These are phyloP conservation scores for Aspergillus melleus DNA, from an alignment of 2,329 filamentous ascomycete genomes.

Conservation along the genomic window DNA sequence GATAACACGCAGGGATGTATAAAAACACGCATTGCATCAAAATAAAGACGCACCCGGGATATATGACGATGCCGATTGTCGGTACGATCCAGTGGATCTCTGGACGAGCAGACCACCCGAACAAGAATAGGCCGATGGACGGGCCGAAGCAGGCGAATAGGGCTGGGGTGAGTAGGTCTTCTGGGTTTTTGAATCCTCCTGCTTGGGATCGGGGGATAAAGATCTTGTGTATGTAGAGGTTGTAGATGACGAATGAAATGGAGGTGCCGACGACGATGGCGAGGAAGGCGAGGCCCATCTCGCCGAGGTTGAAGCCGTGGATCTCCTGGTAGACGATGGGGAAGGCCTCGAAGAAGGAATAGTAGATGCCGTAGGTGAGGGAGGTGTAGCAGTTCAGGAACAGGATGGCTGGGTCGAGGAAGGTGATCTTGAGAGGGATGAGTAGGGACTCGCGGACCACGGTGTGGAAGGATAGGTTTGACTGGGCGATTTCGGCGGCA, in stretches of 20 bases:
- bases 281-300: slow-evolving; percentile 61
- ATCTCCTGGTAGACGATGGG: slow-evolving; percentile 60
- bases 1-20: slow-evolving; percentile 31
- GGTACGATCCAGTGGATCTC: slow-evolving; percentile 33
- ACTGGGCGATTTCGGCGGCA: slow-evolving; percentile 61
- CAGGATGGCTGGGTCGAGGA: slow-evolving; percentile 62
- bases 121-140: slow-evolving; percentile 60
- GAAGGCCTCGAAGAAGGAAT: slow-evolving; percentile 66
- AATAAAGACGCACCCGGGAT: slow-evolving; percentile 35
- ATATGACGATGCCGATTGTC: slow-evolving; percentile 41
- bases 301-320: slow-evolving; percentile 60
- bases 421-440: slow-evolving; percentile 60
- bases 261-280: slow-evolving; percentile 57
- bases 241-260: slow-evolving; percentile 53
- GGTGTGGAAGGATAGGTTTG: slow-evolving; percentile 4
- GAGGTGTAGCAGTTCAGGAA: slow-evolving; percentile 64
- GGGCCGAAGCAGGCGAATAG: slow-evolving; percentile 54
- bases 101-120: slow-evolving; percentile 18
- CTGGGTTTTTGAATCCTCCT: slow-evolving; percentile 52
- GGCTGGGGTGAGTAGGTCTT: slow-evolving; percentile 55
- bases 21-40: slow-evolving; percentile 43
- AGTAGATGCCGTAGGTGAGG: slow-evolving; percentile 54
- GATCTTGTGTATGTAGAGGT: slow-evolving; percentile 52
- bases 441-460: slow-evolving; percentile 52
- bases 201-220: slow-evolving; percentile 51